Evolutionary conservation across 257 asterid genomes (phyloP).

Genomic region (Misopates orontium): DNA sequence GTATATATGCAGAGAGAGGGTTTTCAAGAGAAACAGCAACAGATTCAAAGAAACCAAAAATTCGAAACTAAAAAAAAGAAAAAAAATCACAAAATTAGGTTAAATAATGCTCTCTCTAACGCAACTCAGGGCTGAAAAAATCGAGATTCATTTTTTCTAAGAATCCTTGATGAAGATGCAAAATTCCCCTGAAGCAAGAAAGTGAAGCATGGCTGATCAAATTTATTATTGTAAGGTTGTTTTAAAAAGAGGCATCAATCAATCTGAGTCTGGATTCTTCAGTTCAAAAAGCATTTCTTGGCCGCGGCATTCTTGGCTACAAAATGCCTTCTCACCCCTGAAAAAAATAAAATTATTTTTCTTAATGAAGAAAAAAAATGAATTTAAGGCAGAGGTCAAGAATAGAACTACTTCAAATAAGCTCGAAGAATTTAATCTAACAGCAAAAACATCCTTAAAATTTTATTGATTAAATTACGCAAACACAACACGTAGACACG

Average conservation of each 20-base stretch:
- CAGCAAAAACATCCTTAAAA: too few relatives aligned
- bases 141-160: constrained; percentile 20
- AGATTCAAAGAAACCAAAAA: constrained; percentile 9
- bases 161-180: constrained; percentile 34
- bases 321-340: constrained; percentile 75
- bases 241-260: constrained; percentile 31
- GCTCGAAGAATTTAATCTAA: too few relatives aligned
- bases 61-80: not conserved
- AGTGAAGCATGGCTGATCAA: constrained; percentile 34
- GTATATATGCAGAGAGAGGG: constrained; percentile 30
- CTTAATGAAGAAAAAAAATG: too few relatives aligned
- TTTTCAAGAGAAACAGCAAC: constrained; percentile 23
- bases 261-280: constrained; percentile 31
- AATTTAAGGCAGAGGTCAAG: too few relatives aligned
- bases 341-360: not conserved
- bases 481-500: too few relatives aligned
- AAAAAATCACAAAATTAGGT: too few relatives aligned
- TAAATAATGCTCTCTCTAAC: constrained; percentile 24
- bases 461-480: too few relatives aligned
- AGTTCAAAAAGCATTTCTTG: constrained; percentile 52
- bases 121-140: constrained; percentile 27
- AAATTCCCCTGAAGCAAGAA: constrained; percentile 35
- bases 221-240: not conserved
- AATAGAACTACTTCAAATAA: too few relatives aligned
- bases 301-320: constrained; percentile 81